Conservation (phyloP, 805 yeast genomes). For the Zygoascus ofunaensis region DNA sequence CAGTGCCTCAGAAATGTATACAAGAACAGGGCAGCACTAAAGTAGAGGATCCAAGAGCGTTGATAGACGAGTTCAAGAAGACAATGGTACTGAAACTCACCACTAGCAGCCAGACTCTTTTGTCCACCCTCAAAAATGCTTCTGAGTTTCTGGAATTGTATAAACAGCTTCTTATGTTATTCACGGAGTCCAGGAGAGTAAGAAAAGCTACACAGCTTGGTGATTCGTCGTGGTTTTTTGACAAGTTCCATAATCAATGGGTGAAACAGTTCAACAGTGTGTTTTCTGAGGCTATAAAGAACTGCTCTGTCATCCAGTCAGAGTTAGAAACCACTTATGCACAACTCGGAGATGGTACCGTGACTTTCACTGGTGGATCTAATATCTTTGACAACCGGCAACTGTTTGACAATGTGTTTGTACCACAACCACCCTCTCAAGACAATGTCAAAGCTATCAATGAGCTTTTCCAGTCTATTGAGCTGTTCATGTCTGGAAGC, state of each 20-base stretch:
- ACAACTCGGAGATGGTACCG: background rate
- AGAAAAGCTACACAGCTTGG: background rate
- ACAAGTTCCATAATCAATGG: constrained; percentile 7
- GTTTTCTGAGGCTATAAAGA: constrained; percentile 1
- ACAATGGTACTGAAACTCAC: background rate
- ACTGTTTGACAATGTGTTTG: background rate
- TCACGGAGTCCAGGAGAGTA: constrained; percentile 7
- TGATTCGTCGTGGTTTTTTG: constrained; percentile 3
- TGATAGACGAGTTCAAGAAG: background rate
- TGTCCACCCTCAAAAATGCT: constrained; percentile 2
- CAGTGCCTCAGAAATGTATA: constrained; percentile 12
- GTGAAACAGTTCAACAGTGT: constrained; percentile 1
- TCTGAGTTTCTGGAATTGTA: constrained; percentile 10
- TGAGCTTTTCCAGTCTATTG: background rate
- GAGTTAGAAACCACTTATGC: background rate
- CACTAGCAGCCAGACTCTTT: constrained; percentile 4
- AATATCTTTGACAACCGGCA: background rate
- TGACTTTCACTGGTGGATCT: background rate
- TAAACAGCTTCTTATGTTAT: constrained; percentile 4
- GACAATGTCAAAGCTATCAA: background rate
- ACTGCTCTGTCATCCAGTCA: background rate
- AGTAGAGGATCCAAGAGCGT: no score
- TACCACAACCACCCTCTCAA: background rate
- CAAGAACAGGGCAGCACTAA: background rate
- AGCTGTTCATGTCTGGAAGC: background rate